These are phyloP conservation scores for Penicillium sp. DNA, from an alignment of 2,329 filamentous ascomycete species.

Conservation along the genomic window DNA sequence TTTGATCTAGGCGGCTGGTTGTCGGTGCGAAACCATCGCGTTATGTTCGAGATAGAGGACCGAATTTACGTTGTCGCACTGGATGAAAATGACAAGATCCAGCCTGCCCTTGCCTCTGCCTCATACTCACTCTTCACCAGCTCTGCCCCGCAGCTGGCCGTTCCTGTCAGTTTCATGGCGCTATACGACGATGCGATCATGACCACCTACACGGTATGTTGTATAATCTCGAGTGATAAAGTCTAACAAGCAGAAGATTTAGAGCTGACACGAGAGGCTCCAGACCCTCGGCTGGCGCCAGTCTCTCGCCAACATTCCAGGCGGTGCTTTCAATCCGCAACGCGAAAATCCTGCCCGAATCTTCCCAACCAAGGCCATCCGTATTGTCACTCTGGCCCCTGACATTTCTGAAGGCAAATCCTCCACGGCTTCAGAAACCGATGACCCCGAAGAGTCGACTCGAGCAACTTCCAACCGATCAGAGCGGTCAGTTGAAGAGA, in stretches of 20 bases:
- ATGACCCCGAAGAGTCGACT: background rate
- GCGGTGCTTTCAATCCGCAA: conserved; percentile 12
- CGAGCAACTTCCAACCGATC: background rate
- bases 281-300: conserved; percentile 32
- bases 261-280: conserved; percentile 11
- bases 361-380: conserved; percentile 40
- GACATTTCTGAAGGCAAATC: conserved; percentile 11
- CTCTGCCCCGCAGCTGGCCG: conserved; percentile 36
- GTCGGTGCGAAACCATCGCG: conserved; percentile 38
- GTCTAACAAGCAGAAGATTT: background rate
- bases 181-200: conserved; percentile 47
- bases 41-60: conserved; percentile 45
- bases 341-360: conserved; percentile 28
- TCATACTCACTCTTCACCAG: conserved; percentile 35
- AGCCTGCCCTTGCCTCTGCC: conserved; percentile 25
- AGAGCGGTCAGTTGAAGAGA: conserved; percentile 13
- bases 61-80: conserved; percentile 42
- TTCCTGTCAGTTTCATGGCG: conserved; percentile 46
- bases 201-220: conserved; percentile 41
- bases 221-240: background rate
- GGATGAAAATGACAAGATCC: conserved; percentile 30
- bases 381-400: conserved; percentile 37
- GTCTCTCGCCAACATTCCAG: conserved; percentile 16
- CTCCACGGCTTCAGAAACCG: background rate
- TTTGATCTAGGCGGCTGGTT: conserved; percentile 48